Base-by-base conservation (phyloP, 805 yeast species). In the Ogataea glucozyma region DNA sequence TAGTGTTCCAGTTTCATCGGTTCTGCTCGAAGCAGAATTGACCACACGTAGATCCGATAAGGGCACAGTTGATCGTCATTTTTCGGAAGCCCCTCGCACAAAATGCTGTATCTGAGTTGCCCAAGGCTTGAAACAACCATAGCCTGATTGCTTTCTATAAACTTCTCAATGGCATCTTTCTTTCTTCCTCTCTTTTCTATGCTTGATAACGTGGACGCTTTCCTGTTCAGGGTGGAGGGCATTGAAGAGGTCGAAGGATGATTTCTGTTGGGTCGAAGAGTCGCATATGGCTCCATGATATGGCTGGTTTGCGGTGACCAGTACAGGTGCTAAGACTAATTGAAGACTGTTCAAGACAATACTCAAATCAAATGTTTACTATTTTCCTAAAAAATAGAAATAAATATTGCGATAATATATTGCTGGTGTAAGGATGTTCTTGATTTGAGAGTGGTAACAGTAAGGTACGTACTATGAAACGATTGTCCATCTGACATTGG, bases 1-100 rank as follows among this genome's bases (percentile, higher is more conserved):
- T 89, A 89, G 36, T 67, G 63, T 16, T 73, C 71, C 2, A 88
- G 71, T 4, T 77, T 70, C 23, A 73, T 70, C 33, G 84, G 81
- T 0, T 83, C 77, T 0, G 80, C 82, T 32, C 87, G 70, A 10
- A 85, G 69, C 13, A 89, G 66, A 12, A 89, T 81, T 1, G 89
- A 76, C 97, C 97, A 89, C 1, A 87, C 85, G 51, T 84, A 83
- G 11, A 79, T 67, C 48, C 96, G 62, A 56, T 85, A 85, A 2
- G 85, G 81, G 53, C 87, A 81, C 39, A 69, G 71, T 12, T 73
- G 79, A 27, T 46, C 53, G 3, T 33, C 54, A n/a, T 43, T 38
- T 7, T 46, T 53, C 5, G 62, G 61, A 2, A 64, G 47, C 2
- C 80, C 79, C 27, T 75, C 78, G n/a, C 73, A 71, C 13, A 76